Conservation (phyloP, 129 eudicot genomes). For the Centella asiatica region DNA sequence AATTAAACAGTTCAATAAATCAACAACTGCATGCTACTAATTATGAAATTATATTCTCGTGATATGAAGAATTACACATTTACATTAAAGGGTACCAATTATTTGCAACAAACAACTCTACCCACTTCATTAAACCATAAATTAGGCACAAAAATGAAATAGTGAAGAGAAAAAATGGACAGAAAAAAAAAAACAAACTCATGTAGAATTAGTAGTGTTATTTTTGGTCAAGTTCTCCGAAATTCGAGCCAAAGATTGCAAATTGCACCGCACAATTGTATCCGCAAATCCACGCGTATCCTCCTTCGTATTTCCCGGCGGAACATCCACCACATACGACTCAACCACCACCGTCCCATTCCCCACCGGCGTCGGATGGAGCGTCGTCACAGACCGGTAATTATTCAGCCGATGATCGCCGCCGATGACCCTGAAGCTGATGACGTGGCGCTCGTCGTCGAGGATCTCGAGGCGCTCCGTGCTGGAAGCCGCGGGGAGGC, state of each 20-base stretch:
- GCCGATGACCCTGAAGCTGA: constrained; percentile 73
- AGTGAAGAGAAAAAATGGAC: neutral
- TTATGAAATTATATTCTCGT: neutral
- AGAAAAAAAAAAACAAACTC: neutral
- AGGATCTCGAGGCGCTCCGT: constrained; percentile 76
- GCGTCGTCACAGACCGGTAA: constrained; percentile 72
- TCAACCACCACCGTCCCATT: constrained; percentile 67
- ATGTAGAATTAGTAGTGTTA: neutral
- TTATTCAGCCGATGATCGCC: constrained; percentile 75
- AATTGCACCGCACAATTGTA: constrained; percentile 67
- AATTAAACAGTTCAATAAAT: too few relatives aligned
- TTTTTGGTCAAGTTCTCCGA: constrained; percentile 45
- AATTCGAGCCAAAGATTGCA: constrained; percentile 66
- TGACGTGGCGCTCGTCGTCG: constrained; percentile 61
- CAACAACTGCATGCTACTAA: too few relatives aligned
- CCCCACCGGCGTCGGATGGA: constrained; percentile 30
- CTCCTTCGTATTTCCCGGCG: constrained; percentile 69
- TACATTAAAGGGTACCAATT: neutral
- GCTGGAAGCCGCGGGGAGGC: constrained; percentile 73
- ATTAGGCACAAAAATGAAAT: too few relatives aligned
- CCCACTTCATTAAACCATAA: neutral
- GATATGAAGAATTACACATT: neutral
- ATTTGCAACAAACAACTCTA: neutral
- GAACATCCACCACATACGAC: constrained; percentile 82
- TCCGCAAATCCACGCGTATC: constrained; percentile 78